Evolutionary conservation across 2,329 filamentous ascomycete species (phyloP).

Genomic region (Fusarium avenaceum): DNA sequence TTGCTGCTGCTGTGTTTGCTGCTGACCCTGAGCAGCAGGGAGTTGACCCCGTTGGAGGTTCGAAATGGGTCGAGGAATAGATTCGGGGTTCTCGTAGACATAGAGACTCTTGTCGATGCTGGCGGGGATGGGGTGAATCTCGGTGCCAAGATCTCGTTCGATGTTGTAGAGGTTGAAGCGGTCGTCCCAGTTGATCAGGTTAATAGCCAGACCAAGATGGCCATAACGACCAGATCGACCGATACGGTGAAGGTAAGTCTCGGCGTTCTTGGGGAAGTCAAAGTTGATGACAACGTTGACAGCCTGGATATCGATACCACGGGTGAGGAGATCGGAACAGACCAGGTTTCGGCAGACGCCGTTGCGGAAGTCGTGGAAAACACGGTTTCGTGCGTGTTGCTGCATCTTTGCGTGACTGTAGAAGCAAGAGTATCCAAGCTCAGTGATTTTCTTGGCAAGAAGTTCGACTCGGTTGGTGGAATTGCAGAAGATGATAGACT

Average conservation of each 20-base stretch:
- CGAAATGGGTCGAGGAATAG: conserved; percentile 84
- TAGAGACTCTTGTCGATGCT: conserved; percentile 98
- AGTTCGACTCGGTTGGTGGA: conserved; percentile 98
- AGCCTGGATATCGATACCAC: conserved; percentile 99
- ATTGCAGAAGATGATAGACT: conserved; percentile 99
- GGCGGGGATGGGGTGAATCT: conserved; percentile 95
- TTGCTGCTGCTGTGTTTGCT: conserved; percentile 50
- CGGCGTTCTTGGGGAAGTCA: conserved; percentile 98
- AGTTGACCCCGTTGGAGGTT: conserved; percentile 57
- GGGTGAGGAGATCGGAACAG: conserved; percentile 96
- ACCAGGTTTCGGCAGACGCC: conserved; percentile 98
- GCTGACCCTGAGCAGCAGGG: conserved; percentile 49
- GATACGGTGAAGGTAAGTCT: conserved; percentile 98
- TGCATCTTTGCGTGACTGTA: conserved; percentile 99
- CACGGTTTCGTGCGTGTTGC: conserved; percentile 95
- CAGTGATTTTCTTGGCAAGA: conserved; percentile 98
- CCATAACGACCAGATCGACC: conserved; percentile 97
- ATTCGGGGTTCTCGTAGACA: conserved; percentile 96
- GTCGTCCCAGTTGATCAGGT: conserved; percentile 99
- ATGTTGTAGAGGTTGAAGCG: conserved; percentile 99
- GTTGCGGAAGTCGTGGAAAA: conserved; percentile 99
- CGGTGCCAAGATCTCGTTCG: conserved; percentile 95
- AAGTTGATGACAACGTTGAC: conserved; percentile 99
- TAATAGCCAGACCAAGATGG: conserved; percentile 96
- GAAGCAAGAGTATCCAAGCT: conserved; percentile 98